A percentile compares a stretch with the other conserved stretches of the same genome.
These are phyloP conservation scores for Haplosporangium sp. DNA, from an alignment of 371 early-diverging fungal species.

Conservation along the genomic window DNA sequence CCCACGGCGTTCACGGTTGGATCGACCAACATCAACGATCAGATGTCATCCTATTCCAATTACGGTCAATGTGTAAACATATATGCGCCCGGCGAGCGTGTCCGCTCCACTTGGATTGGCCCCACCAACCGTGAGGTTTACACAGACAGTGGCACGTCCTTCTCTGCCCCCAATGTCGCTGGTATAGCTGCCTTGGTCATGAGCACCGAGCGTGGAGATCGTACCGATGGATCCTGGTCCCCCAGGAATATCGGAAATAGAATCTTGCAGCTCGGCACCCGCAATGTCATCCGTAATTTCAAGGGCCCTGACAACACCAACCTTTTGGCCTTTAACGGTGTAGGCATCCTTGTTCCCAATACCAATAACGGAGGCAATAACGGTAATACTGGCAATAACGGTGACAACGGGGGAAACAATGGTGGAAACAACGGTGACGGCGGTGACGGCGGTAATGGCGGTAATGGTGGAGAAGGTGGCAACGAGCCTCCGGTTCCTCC, in stretches of 20 bases:
- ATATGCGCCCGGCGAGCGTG: conserved; percentile 70
- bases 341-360: conserved; percentile 25
- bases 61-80: conserved; percentile 78
- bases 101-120: conserved; percentile 64
- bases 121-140: conserved; percentile 55
- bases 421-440: conserved; percentile 1
- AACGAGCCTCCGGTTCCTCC: conserved; percentile 9
- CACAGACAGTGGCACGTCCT: conserved; percentile 82
- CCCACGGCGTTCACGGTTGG: conserved; percentile 71
- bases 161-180: conserved; percentile 86
- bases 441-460: conserved; percentile 6
- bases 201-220: conserved; percentile 46
- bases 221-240: conserved; percentile 44
- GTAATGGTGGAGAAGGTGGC: conserved; percentile 5
- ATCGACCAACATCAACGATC: conserved; percentile 68
- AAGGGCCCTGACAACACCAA: conserved; percentile 52
- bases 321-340: conserved; percentile 50
- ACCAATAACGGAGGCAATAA: conserved; percentile 4
- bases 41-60: conserved; percentile 78
- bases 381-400: conserved; percentile 1
- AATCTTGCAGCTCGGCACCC: conserved; percentile 48
- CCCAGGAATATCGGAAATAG: conserved; percentile 44
- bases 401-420: background rate
- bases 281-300: conserved; percentile 37
- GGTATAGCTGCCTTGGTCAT: conserved; percentile 78